phyloP scores from a whole-genome alignment of 139 green algal species.

The Haematococcus lacustris region DNA sequence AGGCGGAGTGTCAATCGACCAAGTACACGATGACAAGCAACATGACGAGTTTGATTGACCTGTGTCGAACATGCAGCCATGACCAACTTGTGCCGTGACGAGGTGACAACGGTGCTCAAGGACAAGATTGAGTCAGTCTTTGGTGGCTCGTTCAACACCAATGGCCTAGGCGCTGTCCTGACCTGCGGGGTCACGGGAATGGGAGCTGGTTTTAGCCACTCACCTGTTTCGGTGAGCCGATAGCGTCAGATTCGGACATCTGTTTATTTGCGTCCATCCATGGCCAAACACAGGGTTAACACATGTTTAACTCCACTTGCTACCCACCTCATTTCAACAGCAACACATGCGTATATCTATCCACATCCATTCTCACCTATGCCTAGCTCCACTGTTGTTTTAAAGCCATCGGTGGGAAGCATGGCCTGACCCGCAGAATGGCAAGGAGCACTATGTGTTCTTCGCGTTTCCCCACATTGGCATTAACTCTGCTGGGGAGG shows the following conservation, averaged over 20 bases:
- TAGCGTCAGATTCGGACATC: no score
- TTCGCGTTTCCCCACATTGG: slow-evolving; percentile 88
- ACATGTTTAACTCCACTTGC: no score
- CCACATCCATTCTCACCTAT: no score
- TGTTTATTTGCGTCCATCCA: no score
- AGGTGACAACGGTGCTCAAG: slow-evolving; percentile 69
- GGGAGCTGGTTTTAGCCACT: slow-evolving; percentile 48
- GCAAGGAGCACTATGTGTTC: slow-evolving; percentile 51
- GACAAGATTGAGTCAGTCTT: slow-evolving; percentile 73
- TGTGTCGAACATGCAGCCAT: slow-evolving; percentile 49
- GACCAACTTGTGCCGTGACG: slow-evolving; percentile 84
- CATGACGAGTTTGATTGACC: no score
- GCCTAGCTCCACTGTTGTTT: no score
- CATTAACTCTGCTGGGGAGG: slow-evolving; percentile 57
- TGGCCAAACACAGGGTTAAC: no score
- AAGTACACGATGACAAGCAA: no score
- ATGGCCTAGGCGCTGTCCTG: slow-evolving; percentile 76
- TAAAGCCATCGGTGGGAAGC: no score
- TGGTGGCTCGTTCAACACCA: slow-evolving; percentile 68
- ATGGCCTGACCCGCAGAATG: slow-evolving; percentile 23
- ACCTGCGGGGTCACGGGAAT: slow-evolving; percentile 77
- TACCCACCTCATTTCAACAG: no score
- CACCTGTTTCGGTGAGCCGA: slow-evolving; percentile 26
- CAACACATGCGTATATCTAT: no score
- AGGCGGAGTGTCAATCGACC: no score